Percentiles rank a stretch among this genome's conserved stretches.
Conservation (phyloP, 1,139 yeast genomes). For the Protomyces lactucae-debilis region DNA sequence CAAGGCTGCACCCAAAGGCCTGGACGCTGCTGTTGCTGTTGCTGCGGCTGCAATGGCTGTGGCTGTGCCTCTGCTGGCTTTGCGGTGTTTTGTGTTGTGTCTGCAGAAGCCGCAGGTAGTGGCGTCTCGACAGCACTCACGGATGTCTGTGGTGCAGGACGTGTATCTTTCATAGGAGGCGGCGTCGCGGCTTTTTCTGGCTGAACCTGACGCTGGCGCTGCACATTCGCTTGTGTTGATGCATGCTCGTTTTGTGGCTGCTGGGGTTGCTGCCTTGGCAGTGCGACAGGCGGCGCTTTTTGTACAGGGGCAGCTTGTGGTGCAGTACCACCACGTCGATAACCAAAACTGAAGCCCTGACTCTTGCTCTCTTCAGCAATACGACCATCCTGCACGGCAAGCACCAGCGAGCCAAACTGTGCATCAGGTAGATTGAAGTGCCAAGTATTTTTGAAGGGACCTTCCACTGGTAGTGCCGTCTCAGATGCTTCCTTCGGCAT, state of each 20-base stretch:
- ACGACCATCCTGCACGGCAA: constrained; percentile 45
- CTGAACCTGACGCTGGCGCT: neutral
- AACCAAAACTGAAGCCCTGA: constrained; percentile 51
- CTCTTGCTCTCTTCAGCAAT: constrained; percentile 46
- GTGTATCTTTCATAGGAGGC: constrained; percentile 13
- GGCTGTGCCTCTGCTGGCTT: neutral
- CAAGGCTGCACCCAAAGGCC: constrained; percentile 44
- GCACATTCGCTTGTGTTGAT: neutral
- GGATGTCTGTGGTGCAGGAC: neutral
- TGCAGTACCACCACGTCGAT: constrained; percentile 36
- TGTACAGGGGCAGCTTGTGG: constrained; percentile 12
- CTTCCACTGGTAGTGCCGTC: constrained; percentile 39
- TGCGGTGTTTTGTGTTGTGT: neutral
- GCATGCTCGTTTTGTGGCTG: constrained; percentile 2
- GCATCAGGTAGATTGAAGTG: constrained; percentile 68
- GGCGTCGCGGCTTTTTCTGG: constrained; percentile 13
- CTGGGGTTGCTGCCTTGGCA: neutral
- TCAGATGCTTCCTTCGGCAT: constrained; percentile 48
- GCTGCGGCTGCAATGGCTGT: constrained; percentile 13
- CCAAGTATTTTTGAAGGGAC: constrained; percentile 70
- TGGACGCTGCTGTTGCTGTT: constrained; percentile 32
- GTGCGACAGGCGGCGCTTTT: neutral
- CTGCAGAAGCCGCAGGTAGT: neutral
- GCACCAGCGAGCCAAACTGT: constrained; percentile 45
- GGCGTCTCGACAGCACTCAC: neutral